phyloP scores from a whole-genome alignment of 2,329 filamentous ascomycete species.

The Scleromitrula shiraiana region DNA sequence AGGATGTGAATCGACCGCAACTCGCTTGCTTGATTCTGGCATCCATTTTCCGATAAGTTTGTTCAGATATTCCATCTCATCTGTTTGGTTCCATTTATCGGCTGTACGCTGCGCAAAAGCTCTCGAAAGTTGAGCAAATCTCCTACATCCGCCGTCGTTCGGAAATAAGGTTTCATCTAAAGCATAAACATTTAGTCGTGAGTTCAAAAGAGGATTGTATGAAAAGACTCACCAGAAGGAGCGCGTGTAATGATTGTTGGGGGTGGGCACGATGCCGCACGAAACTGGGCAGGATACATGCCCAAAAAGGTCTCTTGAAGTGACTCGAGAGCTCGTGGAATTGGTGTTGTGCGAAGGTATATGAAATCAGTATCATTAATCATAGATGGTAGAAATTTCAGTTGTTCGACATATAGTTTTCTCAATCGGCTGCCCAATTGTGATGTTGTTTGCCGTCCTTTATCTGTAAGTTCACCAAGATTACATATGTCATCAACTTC shows the following conservation, averaged over 20 bases:
- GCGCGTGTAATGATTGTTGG: constrained; percentile 59
- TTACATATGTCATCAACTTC: constrained; percentile 78
- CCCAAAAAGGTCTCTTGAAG: constrained; percentile 69
- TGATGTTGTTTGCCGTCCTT: constrained; percentile 63
- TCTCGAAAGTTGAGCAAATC: constrained; percentile 60
- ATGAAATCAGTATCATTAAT: constrained; percentile 51
- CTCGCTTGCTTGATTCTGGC: constrained; percentile 57
- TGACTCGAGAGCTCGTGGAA: constrained; percentile 69
- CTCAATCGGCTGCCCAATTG: constrained; percentile 61
- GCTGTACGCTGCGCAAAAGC: constrained; percentile 67
- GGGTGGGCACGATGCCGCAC: constrained; percentile 45
- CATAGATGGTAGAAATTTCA: constrained; percentile 58
- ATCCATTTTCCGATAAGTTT: constrained; percentile 77
- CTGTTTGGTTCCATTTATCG: constrained; percentile 63
- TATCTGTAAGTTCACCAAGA: constrained; percentile 67
- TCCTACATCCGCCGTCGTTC: constrained; percentile 65
- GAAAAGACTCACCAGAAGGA: constrained; percentile 32
- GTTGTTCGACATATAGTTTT: constrained; percentile 65
- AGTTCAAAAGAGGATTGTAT: not conserved
- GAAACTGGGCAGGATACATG: constrained; percentile 55
- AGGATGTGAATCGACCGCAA: constrained; percentile 79
- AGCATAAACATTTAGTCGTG: not conserved
- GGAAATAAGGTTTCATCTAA: constrained; percentile 71
- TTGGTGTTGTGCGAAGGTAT: constrained; percentile 66
- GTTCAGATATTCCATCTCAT: constrained; percentile 79